These are phyloP conservation scores for Euphorbia lathyris DNA, from an alignment of 345 rosid species.

Conservation along the genomic window DNA sequence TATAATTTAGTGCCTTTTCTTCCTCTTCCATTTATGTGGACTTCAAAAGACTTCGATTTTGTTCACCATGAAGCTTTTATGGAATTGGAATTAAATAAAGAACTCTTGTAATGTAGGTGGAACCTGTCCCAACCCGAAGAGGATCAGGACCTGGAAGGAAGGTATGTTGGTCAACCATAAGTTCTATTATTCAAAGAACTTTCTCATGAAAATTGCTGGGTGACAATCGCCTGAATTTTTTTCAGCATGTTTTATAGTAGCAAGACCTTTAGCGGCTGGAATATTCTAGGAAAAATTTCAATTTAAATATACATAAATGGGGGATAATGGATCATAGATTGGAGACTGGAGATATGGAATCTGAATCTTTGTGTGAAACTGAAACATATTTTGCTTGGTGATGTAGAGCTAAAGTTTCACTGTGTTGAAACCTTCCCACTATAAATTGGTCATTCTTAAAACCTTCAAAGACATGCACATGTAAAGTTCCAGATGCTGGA, in stretches of 20 bases:
- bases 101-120: conserved; percentile 39
- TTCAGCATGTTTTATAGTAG: not conserved
- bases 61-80: not conserved
- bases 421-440: not conserved
- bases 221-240: not conserved
- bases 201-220: not conserved
- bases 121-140: conserved; percentile 45
- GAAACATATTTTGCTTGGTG: not conserved
- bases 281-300: not conserved
- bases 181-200: not conserved
- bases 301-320: not conserved
- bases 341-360: not conserved
- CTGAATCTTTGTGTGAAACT: not conserved
- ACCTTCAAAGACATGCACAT: not conserved
- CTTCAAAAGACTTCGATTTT: not conserved
- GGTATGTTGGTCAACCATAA: conserved; percentile 34
- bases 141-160: conserved; percentile 79
- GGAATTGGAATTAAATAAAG: not conserved
- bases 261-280: not conserved
- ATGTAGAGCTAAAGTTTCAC: not conserved
- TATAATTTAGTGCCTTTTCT: not conserved
- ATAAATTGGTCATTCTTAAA: not conserved
- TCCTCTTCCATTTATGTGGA: not conserved
- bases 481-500: no score
- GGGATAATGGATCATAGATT: not conserved